Evolutionary conservation across 2,329 filamentous ascomycete genomes (phyloP).

Genomic region (Chaetothyriales sp.): DNA sequence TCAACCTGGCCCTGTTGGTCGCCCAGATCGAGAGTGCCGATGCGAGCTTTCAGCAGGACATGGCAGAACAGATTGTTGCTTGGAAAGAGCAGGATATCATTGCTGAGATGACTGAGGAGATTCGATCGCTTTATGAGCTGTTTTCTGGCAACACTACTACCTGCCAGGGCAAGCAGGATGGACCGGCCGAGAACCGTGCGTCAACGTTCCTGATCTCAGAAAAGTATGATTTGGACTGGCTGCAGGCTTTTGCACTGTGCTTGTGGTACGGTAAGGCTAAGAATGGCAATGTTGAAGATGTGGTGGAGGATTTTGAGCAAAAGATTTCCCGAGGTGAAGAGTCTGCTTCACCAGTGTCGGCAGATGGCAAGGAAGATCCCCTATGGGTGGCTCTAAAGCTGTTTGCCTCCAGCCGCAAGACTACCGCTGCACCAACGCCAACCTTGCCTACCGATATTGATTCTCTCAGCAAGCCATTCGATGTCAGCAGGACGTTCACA

Average conservation of each 20-base stretch:
- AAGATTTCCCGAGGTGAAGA: constrained; percentile 62
- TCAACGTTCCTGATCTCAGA: constrained; percentile 69
- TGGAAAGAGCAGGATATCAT: constrained; percentile 76
- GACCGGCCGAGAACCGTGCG: constrained; percentile 64
- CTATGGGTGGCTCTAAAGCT: constrained; percentile 78
- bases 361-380: constrained; percentile 46
- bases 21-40: constrained; percentile 62
- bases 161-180: constrained; percentile 59
- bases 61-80: constrained; percentile 64
- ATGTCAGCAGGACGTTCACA: constrained; percentile 61
- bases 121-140: constrained; percentile 80
- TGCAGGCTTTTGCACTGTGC: constrained; percentile 79
- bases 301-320: constrained; percentile 58
- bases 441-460: constrained; percentile 56
- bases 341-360: constrained; percentile 52
- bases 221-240: constrained; percentile 80
- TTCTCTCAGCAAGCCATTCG: constrained; percentile 62
- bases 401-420: constrained; percentile 42
- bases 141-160: constrained; percentile 75
- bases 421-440: constrained; percentile 19
- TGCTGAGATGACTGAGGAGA: constrained; percentile 71
- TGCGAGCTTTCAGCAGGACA: constrained; percentile 54
- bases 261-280: constrained; percentile 72
- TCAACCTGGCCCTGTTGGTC: constrained; percentile 71
- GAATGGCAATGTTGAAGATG: constrained; percentile 55